Evolutionary conservation across 768 basidiomycete genomes (phyloP).

Genomic region (Auricularia cornea): DNA sequence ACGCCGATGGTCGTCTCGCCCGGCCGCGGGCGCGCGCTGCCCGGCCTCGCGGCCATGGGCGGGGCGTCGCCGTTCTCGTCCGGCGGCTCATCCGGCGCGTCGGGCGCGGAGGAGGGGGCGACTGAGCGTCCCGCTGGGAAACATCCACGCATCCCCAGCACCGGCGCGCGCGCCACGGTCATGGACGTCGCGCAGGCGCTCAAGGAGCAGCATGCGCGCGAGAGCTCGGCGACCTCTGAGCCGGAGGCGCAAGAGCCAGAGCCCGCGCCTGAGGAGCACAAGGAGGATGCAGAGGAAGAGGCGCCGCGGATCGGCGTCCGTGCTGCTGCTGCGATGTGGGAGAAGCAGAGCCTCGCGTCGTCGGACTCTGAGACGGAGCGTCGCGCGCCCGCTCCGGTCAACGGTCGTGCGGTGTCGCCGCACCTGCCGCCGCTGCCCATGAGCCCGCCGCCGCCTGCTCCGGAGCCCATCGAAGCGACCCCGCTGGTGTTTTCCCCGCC

Average conservation of each 20-base stretch:
- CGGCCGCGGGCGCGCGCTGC: slow-evolving; percentile 35
- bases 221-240: slow-evolving; percentile 4
- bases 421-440: background rate
- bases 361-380: background rate
- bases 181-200: slow-evolving; percentile 73
- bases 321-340: slow-evolving; percentile 10
- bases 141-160: slow-evolving; percentile 53
- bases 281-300: slow-evolving; percentile 5
- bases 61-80: slow-evolving; percentile 1
- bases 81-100: background rate
- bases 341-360: background rate
- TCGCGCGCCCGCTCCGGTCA: background rate
- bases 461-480: background rate
- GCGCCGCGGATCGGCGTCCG: slow-evolving; percentile 10
- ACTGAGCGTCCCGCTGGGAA: slow-evolving; percentile 16
- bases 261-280: background rate
- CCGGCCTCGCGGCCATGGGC: slow-evolving; percentile 27
- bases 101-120: background rate
- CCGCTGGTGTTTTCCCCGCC: background rate
- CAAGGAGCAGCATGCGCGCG: slow-evolving; percentile 24
- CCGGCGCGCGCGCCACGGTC: slow-evolving; percentile 59
- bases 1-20: slow-evolving; percentile 6
- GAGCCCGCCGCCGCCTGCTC: background rate
- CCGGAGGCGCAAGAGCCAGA: background rate
- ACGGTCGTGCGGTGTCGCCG: too few species aligned